phyloP scores from a whole-genome alignment of 192 early-diverging fungal genomes.

The Dimargaris cristalligena region DNA sequence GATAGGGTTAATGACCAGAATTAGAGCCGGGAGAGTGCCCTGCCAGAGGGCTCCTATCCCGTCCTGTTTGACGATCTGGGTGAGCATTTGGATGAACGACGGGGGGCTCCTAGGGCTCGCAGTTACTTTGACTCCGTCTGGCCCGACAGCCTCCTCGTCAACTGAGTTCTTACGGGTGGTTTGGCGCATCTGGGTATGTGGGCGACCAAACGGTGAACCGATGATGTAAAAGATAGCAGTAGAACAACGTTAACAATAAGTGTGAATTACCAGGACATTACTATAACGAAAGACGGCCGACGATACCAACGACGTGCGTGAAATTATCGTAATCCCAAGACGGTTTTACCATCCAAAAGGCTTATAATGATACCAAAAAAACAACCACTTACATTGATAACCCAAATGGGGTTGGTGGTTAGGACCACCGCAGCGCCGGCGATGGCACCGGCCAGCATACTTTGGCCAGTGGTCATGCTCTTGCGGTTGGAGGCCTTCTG shows the following conservation, averaged over 20 bases:
- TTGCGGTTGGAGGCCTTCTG: slow-evolving; percentile 36
- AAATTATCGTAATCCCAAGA: not conserved
- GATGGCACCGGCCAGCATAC: slow-evolving; percentile 84
- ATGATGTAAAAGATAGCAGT: not conserved
- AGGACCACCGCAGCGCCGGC: slow-evolving; percentile 67
- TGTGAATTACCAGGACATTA: slow-evolving; percentile 6
- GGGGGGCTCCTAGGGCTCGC: not conserved
- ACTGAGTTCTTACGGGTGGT: slow-evolving; percentile 56
- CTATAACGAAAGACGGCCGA: not conserved
- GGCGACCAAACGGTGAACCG: not conserved
- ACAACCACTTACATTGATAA: slow-evolving; percentile 59
- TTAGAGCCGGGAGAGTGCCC: slow-evolving; percentile 84
- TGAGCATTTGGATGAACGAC: slow-evolving; percentile 24
- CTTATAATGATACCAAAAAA: no score
- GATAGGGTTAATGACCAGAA: slow-evolving; percentile 97
- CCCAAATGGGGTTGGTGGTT: slow-evolving; percentile 98
- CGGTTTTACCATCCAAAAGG: no score
- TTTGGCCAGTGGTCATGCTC: slow-evolving; percentile 65
- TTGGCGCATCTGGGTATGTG: slow-evolving; percentile 73
- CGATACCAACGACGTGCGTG: not conserved
- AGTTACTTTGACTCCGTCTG: slow-evolving; percentile 22
- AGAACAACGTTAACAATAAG: no score
- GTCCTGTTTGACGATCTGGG: slow-evolving; percentile 73
- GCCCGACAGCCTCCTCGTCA: slow-evolving; percentile 31
- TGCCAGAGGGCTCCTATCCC: slow-evolving; percentile 78